Evolutionary conservation across 2,329 filamentous ascomycete genomes (phyloP).

Genomic region (Orbilia blumenaviensis): DNA sequence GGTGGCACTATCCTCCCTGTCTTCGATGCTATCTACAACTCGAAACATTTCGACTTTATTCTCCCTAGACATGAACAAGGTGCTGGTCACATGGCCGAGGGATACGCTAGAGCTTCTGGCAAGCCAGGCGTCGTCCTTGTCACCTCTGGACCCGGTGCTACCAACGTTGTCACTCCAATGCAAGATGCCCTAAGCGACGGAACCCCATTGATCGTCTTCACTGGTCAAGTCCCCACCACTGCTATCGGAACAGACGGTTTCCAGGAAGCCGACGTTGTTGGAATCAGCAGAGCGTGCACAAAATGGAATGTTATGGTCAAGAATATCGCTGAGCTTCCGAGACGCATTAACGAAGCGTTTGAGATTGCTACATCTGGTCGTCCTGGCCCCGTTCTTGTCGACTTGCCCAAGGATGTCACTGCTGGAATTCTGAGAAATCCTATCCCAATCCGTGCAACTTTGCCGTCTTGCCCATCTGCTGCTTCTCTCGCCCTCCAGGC

Average conservation of each 20-base stretch:
- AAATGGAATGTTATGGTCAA: constrained; percentile 99
- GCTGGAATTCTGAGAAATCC: constrained; percentile 82
- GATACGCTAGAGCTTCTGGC: constrained; percentile 91
- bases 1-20: constrained; percentile 96
- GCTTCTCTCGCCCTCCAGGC: constrained; percentile 83
- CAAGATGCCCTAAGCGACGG: constrained; percentile 95
- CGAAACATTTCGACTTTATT: constrained; percentile 93
- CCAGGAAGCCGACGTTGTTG: constrained; percentile 93
- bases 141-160: constrained; percentile 94
- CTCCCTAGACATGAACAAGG: constrained; percentile 96
- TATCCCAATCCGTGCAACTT: constrained; percentile 78
- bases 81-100: constrained; percentile 97
- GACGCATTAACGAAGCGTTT: constrained; percentile 96
- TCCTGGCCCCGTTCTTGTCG: constrained; percentile 92
- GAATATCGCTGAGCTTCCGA: constrained; percentile 89
- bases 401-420: constrained; percentile 95
- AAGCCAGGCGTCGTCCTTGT: constrained; percentile 96
- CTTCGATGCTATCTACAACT: constrained; percentile 99
- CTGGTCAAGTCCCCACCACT: constrained; percentile 86
- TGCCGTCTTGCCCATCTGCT: constrained; percentile 84
- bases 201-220: constrained; percentile 94
- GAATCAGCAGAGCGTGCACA: constrained; percentile 92
- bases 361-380: constrained; percentile 95
- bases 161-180: constrained; percentile 95
- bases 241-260: constrained; percentile 96